Conservation (phyloP, 768 basidiomycete species). For the Boletus reticuloceps region DNA sequence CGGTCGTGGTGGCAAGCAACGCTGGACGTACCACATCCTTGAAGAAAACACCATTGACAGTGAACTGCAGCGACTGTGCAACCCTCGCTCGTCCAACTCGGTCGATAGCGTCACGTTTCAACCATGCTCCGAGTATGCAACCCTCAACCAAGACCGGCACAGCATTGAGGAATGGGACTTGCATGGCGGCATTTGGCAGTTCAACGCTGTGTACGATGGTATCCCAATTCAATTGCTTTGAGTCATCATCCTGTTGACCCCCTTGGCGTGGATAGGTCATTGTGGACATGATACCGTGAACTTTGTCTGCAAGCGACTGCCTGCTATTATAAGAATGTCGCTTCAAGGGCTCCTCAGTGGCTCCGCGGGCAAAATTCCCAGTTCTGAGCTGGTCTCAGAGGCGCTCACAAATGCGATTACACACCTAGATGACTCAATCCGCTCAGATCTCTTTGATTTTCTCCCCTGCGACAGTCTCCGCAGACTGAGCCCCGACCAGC, state of each 20-base stretch:
- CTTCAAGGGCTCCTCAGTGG: slow-evolving; percentile 36
- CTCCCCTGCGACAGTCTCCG: slow-evolving; percentile 37
- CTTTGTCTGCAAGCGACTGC: slow-evolving; percentile 39
- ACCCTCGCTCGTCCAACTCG: slow-evolving; percentile 31
- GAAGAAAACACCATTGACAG: slow-evolving; percentile 38
- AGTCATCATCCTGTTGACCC: slow-evolving; percentile 23
- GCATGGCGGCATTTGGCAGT: slow-evolving; percentile 40
- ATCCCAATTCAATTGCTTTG: slow-evolving; percentile 5
- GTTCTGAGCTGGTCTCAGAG: slow-evolving; percentile 37
- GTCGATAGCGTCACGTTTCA: slow-evolving; percentile 45
- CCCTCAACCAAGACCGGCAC: slow-evolving; percentile 42
- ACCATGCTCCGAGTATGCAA: slow-evolving; percentile 36
- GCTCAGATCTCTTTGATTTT: slow-evolving; percentile 41
- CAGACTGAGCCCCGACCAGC: slow-evolving; percentile 37
- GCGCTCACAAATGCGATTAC: slow-evolving; percentile 38
- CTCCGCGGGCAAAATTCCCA: slow-evolving; percentile 16
- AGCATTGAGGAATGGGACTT: slow-evolving; percentile 41
- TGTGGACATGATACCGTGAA: slow-evolving; percentile 48
- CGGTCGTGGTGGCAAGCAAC: slow-evolving; percentile 47
- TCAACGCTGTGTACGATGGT: slow-evolving; percentile 49
- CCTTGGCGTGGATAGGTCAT: slow-evolving; percentile 36
- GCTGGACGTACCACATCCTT: slow-evolving; percentile 54
- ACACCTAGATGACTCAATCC: slow-evolving; percentile 42
- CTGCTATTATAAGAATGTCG: slow-evolving; percentile 38
- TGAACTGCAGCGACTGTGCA: slow-evolving; percentile 39